Base-by-base conservation (phyloP, 768 basidiomycete species). In the Termitomyces sp. region DNA sequence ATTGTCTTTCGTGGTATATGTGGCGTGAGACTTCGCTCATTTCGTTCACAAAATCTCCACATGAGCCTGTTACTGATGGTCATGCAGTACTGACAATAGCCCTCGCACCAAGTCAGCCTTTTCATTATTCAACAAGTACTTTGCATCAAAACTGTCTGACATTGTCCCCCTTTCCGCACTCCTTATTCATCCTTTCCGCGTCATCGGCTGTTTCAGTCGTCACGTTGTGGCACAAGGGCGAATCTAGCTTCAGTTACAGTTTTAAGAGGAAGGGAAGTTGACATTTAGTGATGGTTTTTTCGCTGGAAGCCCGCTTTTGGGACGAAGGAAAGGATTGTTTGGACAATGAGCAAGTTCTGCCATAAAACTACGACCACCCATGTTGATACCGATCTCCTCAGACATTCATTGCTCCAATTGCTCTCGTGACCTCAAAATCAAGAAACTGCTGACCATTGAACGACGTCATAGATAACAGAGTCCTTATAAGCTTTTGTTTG, bases 391-490 rank as follows among this genome's bases (percentile, higher is more conserved):
- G 56, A 52, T 47, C 51, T 46, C 5, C 50, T 59, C 58, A 59
- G 58, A 59, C 58, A 59, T 53, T 36, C 47, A 9, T 33, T 41
- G 16, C 57, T 50, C 50, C 36, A 41, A 47, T 43, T 54, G 40
- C 52, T 41, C 30, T 53, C 52, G 30, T 53, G 30, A 28, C 41
- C 20, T 33, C 38, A 6, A 32, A 56, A 23, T 57, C 10, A 41
- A 18, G n/a, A 50, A 50, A 46, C 23, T 20, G 41, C 57, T 58
- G 50, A 53, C 50, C 50, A 35, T 48, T 8, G 26, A 59, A 54
- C 58, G 53, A 60, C 54, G 59, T 60, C 59, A 60, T 40, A 55
- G 46, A 56, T 50, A 23, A 35, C 9, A 26, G 32, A 10, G 5
- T 12, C 14, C 36, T 49, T 55, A 60, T 46, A 60, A 60, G 26